A percentile compares a stretch with the other conserved stretches of the same genome.
Evolutionary conservation across 768 basidiomycete species (phyloP).

Genomic region (Boletus vinaceobasis): DNA sequence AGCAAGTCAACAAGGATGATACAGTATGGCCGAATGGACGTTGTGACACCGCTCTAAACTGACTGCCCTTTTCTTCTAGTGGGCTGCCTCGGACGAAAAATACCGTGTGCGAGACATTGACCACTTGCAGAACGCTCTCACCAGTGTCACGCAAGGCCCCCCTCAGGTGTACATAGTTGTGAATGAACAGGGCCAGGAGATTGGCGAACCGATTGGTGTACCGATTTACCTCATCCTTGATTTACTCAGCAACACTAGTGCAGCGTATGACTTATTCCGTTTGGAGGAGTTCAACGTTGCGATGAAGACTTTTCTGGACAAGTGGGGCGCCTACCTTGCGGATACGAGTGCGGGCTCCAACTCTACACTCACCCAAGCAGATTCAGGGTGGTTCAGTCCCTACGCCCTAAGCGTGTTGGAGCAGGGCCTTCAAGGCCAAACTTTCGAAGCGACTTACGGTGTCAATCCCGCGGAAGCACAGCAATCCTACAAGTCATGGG

Average conservation of each 20-base stretch:
- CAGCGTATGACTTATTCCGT: constrained; percentile 17
- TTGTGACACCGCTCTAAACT: not conserved
- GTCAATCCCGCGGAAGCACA: constrained; percentile 1
- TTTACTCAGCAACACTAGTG: constrained; percentile 22
- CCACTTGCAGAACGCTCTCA: not conserved
- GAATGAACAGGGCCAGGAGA: not conserved
- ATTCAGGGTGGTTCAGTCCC: not conserved
- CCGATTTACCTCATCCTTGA: constrained; percentile 18
- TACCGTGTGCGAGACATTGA: not conserved
- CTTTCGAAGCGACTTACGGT: not conserved
- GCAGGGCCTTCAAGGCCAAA: not conserved
- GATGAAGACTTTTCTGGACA: not conserved
- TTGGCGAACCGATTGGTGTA: constrained; percentile 18
- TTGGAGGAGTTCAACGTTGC: constrained; percentile 1
- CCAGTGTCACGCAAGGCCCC: not conserved
- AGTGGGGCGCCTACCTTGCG: constrained; percentile 2
- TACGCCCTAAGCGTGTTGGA: not conserved
- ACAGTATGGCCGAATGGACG: not conserved
- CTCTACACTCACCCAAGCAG: not conserved
- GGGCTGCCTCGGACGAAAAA: not conserved
- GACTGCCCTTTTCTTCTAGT: not conserved
- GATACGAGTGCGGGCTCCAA: not conserved
- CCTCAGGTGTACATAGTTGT: not conserved
- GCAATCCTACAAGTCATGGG: constrained; percentile 34
- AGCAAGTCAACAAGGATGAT: not conserved